These are phyloP conservation scores for Calocera viscosa DNA, from an alignment of 768 basidiomycete species.

Conservation along the genomic window DNA sequence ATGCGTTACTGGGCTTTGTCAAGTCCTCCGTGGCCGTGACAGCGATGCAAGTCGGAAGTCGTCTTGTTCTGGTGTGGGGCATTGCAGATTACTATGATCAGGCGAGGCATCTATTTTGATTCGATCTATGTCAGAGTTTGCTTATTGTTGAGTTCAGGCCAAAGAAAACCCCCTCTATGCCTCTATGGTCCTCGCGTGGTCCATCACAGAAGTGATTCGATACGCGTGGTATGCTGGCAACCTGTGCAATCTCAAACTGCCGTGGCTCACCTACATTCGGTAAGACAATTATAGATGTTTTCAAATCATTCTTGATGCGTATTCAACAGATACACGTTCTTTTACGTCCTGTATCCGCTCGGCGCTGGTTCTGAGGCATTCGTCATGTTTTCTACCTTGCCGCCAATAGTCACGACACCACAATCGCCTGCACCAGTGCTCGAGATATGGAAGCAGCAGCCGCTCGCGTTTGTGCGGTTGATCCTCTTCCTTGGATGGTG, in stretches of 20 bases:
- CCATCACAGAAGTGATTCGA: slow-evolving; percentile 77
- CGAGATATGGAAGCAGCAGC: slow-evolving; percentile 4
- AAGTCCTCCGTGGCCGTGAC: slow-evolving; percentile 65
- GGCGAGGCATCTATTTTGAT: slow-evolving; percentile 32
- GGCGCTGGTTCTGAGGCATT: slow-evolving; percentile 87
- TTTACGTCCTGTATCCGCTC: slow-evolving; percentile 85
- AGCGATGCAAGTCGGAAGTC: slow-evolving; percentile 61
- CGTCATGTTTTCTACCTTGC: slow-evolving; percentile 66
- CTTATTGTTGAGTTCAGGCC: not conserved
- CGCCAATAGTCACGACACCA: slow-evolving; percentile 25
- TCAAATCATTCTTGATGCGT: not conserved
- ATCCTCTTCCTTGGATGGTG: slow-evolving; percentile 63
- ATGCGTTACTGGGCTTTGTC: slow-evolving; percentile 68
- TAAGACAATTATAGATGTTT: not conserved
- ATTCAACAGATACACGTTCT: slow-evolving; percentile 67
- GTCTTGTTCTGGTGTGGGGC: slow-evolving; percentile 78
- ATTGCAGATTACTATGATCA: slow-evolving; percentile 51
- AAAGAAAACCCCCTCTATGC: slow-evolving; percentile 58
- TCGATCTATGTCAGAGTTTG: not conserved
- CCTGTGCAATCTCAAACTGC: slow-evolving; percentile 43
- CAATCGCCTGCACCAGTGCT: slow-evolving; percentile 4
- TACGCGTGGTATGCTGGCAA: slow-evolving; percentile 74
- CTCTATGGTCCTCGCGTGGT: slow-evolving; percentile 89
- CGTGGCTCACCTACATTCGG: not conserved
- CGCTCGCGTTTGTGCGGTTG: slow-evolving; percentile 6